Base-by-base conservation (phyloP, 1,284 basidiomycete genomes). In the Singerocomus inundabilis region DNA sequence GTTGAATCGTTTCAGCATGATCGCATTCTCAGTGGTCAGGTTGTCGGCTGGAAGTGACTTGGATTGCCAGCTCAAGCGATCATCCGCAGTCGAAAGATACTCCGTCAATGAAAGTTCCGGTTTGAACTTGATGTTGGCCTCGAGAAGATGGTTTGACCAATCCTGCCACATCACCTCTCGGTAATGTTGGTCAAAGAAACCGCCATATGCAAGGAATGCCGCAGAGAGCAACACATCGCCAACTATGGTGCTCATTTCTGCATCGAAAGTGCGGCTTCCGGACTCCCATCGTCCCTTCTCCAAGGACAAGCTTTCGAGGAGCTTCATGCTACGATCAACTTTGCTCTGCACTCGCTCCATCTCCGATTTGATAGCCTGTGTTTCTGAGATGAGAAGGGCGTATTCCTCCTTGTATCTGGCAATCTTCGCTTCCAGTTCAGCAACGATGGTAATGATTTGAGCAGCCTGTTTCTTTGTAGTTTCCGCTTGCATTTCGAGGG, bases 181-280 rank as follows among this genome's bases (percentile, higher is more conserved):
- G 72, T 98, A 97, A 63, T 93, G 88, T 68, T 99, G 97, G 66
- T 99, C 97, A 67, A 99, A 99, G 82, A 95, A 99, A 51, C 97
- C 97, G 18, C 91, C 89, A 63, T 99, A 99, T 1, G 96, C 95
- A 52, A 99, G 73, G 83, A 98, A 98, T 1, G 93, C 97, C 0
- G 97, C 91, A 26, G 96, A 98, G 31, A 99, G 80, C 32, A 99
- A 75, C 30, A 98, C 94, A 68, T 99, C 97, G 37, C 97, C 97
- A 28, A 96, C 91, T 58, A 99, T 96, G 33, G 98, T 99, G 66
- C 93, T 91, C 94, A 99, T 98, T 70, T 99, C 96, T 2, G 86
- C 85, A 64, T 99, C 97, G 67, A 99, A 99, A 0, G 94, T 96
- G 49, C 88, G 86, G 69, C 96, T 98, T 34, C 94, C 93, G 11